phyloP scores from a whole-genome alignment of 129 eudicot genomes.

The Tagetes patula region DNA sequence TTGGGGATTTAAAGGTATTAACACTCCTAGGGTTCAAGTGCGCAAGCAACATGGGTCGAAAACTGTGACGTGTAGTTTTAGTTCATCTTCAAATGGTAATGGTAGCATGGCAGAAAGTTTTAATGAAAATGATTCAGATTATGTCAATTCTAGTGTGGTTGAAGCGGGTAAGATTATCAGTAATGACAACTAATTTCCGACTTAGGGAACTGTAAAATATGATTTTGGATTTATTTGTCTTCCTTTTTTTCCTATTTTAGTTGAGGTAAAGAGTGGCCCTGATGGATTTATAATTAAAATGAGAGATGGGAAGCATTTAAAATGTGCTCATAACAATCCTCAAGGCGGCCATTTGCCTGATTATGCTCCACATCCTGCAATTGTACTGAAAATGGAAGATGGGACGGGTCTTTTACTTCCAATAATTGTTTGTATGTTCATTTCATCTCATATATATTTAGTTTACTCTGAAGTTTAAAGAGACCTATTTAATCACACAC shows the following conservation, averaged over 20 bases:
- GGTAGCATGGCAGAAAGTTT: conserved; percentile 88
- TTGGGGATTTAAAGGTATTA: conserved; percentile 50
- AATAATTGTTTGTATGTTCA: conserved; percentile 74
- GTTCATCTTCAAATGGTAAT: conserved; percentile 84
- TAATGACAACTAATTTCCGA: background rate
- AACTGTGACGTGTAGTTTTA: conserved; percentile 56
- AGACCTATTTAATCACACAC: background rate
- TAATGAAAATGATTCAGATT: conserved; percentile 78
- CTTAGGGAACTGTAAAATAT: background rate
- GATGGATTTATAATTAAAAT: conserved; percentile 87
- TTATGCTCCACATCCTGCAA: conserved; percentile 89
- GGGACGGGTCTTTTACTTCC: conserved; percentile 91
- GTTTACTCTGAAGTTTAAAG: background rate
- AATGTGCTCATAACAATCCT: conserved; percentile 80
- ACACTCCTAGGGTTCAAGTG: conserved; percentile 36
- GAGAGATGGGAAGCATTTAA: conserved; percentile 81
- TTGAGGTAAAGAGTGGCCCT: conserved; percentile 83
- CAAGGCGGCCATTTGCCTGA: conserved; percentile 73
- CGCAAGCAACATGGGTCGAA: conserved; percentile 25
- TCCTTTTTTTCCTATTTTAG: conserved; percentile 36
- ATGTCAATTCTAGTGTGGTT: conserved; percentile 74
- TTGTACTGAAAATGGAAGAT: conserved; percentile 93
- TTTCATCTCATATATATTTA: background rate
- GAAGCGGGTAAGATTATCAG: conserved; percentile 72
- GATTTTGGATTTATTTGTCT: conserved; percentile 7